These are phyloP conservation scores for Tausonia pullulans DNA, from an alignment of 1,284 basidiomycete genomes.

Conservation along the genomic window DNA sequence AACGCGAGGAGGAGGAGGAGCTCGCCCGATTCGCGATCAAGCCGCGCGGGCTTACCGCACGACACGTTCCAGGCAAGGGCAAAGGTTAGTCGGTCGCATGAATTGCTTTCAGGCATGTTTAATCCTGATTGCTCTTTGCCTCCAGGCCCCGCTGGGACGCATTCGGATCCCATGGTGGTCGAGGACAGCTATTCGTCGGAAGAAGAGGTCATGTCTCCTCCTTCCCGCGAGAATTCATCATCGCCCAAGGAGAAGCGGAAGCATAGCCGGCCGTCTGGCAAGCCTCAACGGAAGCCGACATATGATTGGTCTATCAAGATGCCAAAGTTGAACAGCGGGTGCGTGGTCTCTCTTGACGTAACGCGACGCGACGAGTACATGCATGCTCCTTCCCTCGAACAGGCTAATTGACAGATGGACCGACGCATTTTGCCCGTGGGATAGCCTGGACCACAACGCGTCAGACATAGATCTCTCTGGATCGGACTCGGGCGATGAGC, in stretches of 20 bases:
- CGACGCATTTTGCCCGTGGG: too few species aligned
- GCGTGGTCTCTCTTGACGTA: background rate
- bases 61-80: constrained; percentile 2
- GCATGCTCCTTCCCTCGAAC: background rate
- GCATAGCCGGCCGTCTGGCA: background rate
- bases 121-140: background rate
- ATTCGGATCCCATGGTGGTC: background rate
- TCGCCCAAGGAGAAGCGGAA: background rate
- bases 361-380: too few species aligned
- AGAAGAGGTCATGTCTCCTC: background rate
- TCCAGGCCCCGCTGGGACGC: background rate
- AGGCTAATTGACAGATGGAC: too few species aligned
- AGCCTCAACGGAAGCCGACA: background rate
- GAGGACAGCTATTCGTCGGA: background rate
- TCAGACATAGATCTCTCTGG: background rate
- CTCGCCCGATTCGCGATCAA: background rate
- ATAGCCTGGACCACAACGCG: too few species aligned
- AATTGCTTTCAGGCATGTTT: background rate
- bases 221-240: too few species aligned
- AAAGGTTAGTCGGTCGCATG: background rate
- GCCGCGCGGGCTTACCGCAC: background rate
- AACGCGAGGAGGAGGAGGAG: background rate
- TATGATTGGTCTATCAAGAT: constrained; percentile 2
- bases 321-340: background rate
- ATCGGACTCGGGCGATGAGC: background rate